These are phyloP conservation scores for Aquilaria malaccensis DNA, from an alignment of 345 rosid species.

Conservation along the genomic window DNA sequence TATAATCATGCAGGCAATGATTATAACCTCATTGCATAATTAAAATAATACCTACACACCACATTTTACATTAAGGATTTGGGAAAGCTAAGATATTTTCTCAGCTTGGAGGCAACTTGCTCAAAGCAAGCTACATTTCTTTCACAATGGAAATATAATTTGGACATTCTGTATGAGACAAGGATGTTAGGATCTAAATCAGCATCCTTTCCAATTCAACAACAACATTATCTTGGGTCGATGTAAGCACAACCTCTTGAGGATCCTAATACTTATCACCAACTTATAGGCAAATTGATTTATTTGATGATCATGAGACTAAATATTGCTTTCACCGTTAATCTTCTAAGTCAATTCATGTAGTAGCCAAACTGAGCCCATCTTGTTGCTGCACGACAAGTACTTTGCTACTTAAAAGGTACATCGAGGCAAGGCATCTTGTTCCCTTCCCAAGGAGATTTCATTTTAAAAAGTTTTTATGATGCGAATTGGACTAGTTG, in stretches of 20 bases:
- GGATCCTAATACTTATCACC: neutral
- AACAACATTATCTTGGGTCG: neutral
- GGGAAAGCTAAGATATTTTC: neutral
- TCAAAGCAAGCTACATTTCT: neutral
- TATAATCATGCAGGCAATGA: neutral
- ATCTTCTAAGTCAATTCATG: neutral
- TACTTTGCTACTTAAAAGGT: neutral
- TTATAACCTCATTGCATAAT: too few relatives aligned
- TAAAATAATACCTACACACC: neutral
- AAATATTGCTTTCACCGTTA: neutral
- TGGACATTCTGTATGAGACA: neutral
- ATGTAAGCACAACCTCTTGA: too few relatives aligned
- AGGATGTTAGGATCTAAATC: neutral
- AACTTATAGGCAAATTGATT: neutral
- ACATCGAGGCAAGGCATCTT: neutral
- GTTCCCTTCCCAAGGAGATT: neutral
- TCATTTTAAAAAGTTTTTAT: too few relatives aligned
- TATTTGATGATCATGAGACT: neutral
- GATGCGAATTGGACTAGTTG: neutral
- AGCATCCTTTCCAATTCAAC: neutral
- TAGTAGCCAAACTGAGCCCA: neutral
- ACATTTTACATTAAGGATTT: neutral
- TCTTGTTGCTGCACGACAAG: neutral
- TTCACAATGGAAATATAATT: neutral
- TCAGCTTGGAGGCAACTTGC: neutral